Base-by-base conservation (phyloP, 148 eudicot species). In the Silene uniflora region DNA sequence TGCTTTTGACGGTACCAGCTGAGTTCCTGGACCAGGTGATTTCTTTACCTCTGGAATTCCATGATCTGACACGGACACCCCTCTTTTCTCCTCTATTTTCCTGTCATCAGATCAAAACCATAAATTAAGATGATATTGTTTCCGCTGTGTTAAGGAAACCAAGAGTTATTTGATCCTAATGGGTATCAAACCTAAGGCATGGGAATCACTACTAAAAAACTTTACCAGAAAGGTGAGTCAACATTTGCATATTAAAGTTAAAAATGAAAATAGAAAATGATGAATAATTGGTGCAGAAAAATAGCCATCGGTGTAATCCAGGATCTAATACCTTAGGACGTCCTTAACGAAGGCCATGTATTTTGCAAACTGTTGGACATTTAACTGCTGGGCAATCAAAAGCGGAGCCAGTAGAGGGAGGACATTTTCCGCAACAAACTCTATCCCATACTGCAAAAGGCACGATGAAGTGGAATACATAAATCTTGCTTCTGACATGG, bases 361-460 rank as follows among this genome's bases (percentile, higher is more conserved):
- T 73, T 93, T 93, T n/a, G 93, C 98, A 82, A 94, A 94, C 81
- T 94, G 98, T 84, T 94, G 98, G 76, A 90, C 89, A 78, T 91
- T 94, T 77, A 94, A 81, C 76, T 94, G 98, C 78, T 94, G 97
- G 76, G 91, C 87, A 67, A 83, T 78, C 67, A 94, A 87, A 77
- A 94, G 97, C 16, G 98, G 96, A 23, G 83, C 71, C 24, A 94
- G 82, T 23, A 94, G 80, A 23, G 97, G 97, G 78, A 94, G 96
- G 59, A 94, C 91, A 82, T 90, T 90, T 79, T 90, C 96, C 18
- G 89, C 91, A 2, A 83, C 89, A 89, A 90, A 94, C 75, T 94
- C 98, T 71, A 89, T 65, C 56, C 98, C 98, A 81, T 80, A 87
- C 98, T 94, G 87, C 62, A 76, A 35, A 44, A 47, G 69, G 56